Evolutionary conservation across 495 filamentous ascomycete genomes (phyloP).

Genomic region (Penicillium turbatum): DNA sequence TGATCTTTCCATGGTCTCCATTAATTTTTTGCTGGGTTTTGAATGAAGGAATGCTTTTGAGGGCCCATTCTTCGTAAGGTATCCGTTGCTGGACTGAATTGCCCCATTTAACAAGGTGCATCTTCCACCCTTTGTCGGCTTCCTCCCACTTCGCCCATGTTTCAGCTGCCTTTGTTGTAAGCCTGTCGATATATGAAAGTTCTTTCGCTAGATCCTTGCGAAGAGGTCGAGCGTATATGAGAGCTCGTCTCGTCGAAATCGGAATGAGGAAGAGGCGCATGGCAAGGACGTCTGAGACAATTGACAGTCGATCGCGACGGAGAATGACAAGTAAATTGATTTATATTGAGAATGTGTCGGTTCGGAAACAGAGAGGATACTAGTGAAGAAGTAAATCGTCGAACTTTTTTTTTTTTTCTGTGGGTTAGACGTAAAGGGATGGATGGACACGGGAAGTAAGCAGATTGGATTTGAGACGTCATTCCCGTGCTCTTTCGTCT

Average conservation of each 20-base stretch:
- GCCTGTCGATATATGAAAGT: slow-evolving; percentile 55
- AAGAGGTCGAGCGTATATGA: slow-evolving; percentile 86
- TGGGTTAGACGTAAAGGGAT: not conserved
- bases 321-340: not conserved
- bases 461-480: slow-evolving; percentile 25
- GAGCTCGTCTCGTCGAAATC: slow-evolving; percentile 83
- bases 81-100: slow-evolving; percentile 82
- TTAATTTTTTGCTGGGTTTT: slow-evolving; percentile 59
- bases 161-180: slow-evolving; percentile 61
- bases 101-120: slow-evolving; percentile 75
- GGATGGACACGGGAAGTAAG: slow-evolving; percentile 9
- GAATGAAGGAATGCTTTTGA: slow-evolving; percentile 89
- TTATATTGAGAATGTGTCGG: not conserved
- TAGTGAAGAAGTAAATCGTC: not conserved
- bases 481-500: slow-evolving; percentile 22
- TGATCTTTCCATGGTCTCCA: slow-evolving; percentile 58
- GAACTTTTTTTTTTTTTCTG: not conserved
- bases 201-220: slow-evolving; percentile 44
- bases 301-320: not conserved
- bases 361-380: slow-evolving; percentile 2
- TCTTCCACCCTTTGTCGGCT: slow-evolving; percentile 81
- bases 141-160: slow-evolving; percentile 87
- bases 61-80: slow-evolving; percentile 94
- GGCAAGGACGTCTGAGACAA: not conserved
- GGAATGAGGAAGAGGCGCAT: slow-evolving; percentile 97